Conservation (phyloP, 805 yeast genomes). For the Lipomyces yamadae region DNA sequence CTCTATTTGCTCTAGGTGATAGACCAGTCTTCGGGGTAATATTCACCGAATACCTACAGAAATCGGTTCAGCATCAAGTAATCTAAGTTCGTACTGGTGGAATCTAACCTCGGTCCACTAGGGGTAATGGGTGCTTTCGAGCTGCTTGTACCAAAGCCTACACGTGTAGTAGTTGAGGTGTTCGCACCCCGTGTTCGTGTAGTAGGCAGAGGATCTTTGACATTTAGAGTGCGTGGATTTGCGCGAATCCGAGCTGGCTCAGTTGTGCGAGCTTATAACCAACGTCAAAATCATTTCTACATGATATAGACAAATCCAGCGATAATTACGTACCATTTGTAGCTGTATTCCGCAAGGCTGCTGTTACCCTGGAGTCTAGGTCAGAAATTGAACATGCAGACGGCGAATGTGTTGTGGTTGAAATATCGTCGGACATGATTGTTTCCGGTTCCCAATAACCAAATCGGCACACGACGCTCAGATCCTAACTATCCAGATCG, state of each 20-base stretch:
- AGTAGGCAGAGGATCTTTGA: neutral
- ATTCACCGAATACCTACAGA: neutral
- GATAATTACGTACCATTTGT: neutral
- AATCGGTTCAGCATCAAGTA: neutral
- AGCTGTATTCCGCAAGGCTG: neutral
- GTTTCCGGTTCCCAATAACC: neutral
- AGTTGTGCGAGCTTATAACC: neutral
- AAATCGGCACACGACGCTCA: neutral
- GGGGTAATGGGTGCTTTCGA: neutral
- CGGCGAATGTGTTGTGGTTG: neutral
- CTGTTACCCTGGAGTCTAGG: neutral
- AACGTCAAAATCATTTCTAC: neutral
- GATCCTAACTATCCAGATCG: neutral
- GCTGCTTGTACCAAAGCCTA: conserved; percentile 1
- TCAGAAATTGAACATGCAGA: neutral
- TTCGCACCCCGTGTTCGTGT: neutral
- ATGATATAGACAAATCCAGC: neutral
- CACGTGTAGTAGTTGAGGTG: neutral
- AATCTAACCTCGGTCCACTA: neutral
- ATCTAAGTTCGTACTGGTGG: neutral
- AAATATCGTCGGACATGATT: neutral
- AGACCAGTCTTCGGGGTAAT: neutral
- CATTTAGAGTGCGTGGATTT: neutral
- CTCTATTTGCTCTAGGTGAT: neutral
- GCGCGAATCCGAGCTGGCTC: neutral